Conservation (phyloP, 2,329 filamentous ascomycete genomes). For the Fusarium subglutinans region DNA sequence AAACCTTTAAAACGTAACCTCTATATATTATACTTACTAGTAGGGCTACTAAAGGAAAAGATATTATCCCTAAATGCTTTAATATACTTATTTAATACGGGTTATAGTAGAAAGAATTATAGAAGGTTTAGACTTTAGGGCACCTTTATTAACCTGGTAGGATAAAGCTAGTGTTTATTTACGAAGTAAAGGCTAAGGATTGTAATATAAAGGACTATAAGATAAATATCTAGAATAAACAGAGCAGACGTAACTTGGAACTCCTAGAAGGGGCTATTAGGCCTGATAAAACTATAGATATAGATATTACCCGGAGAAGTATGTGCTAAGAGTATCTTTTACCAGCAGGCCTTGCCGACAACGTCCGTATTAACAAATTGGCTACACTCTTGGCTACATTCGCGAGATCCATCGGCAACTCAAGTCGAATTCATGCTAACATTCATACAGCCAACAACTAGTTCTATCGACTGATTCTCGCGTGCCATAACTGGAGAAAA, state of each 20-base stretch:
- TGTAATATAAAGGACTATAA: background rate
- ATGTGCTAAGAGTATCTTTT: too few relatives aligned
- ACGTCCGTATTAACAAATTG: too few relatives aligned
- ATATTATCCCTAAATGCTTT: too few relatives aligned
- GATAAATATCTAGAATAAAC: background rate
- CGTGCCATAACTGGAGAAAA: too few relatives aligned
- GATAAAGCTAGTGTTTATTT: background rate
- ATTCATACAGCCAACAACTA: too few relatives aligned
- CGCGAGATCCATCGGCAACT: too few relatives aligned
- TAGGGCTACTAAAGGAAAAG: too few relatives aligned
- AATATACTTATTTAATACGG: too few relatives aligned
- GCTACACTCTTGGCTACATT: too few relatives aligned
- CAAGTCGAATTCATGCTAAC: too few relatives aligned
- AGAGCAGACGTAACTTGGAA: background rate
- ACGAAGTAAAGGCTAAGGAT: background rate
- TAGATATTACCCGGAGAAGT: background rate
- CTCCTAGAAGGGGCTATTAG: background rate
- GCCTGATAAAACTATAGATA: background rate
- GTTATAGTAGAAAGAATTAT: background rate
- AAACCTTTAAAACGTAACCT: background rate
- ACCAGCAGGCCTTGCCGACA: too few relatives aligned
- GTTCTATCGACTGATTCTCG: too few relatives aligned
- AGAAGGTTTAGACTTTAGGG: background rate
- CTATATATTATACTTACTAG: background rate
- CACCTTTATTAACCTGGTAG: background rate